Conservation (phyloP, 768 basidiomycete genomes). For the Leccinellum rugosiceps region DNA sequence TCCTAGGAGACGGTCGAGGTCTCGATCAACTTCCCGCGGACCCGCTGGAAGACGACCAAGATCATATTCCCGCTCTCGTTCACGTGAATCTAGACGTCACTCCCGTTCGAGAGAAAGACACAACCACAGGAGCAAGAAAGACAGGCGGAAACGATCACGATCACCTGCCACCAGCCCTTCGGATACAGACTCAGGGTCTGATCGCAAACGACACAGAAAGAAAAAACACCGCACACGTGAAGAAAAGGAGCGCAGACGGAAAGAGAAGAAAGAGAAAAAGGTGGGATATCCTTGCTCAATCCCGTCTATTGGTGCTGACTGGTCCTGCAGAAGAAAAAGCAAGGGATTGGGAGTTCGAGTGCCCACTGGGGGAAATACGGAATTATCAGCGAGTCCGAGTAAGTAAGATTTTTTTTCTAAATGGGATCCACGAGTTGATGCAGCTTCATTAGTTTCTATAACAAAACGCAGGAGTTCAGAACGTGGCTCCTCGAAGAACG, state of each 20-base stretch:
- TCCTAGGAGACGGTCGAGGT: constrained; percentile 20
- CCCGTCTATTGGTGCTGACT: neutral
- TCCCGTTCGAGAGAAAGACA: constrained; percentile 36
- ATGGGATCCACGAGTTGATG: constrained; percentile 12
- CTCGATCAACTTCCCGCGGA: constrained; percentile 26
- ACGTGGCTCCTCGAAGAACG: constrained; percentile 94
- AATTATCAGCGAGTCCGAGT: constrained; percentile 84
- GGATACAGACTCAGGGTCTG: constrained; percentile 31
- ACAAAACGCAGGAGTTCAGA: constrained; percentile 82
- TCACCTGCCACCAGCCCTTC: constrained; percentile 43
- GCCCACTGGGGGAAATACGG: constrained; percentile 90
- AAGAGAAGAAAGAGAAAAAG: constrained; percentile 71
- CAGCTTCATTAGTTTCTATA: constrained; percentile 59
- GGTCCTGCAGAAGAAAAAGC: constrained; percentile 53
- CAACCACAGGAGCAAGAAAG: constrained; percentile 21
- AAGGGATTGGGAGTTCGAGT: constrained; percentile 42
- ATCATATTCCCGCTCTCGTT: constrained; percentile 26
- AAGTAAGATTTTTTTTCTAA: constrained; percentile 25
- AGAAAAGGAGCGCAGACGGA: constrained; percentile 52
- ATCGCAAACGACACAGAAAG: constrained; percentile 39
- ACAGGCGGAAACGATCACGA: constrained; percentile 32
- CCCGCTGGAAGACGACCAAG: constrained; percentile 11
- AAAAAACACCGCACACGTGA: constrained; percentile 46
- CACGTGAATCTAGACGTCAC: constrained; percentile 25
- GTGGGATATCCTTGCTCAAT: constrained; percentile 30